Percentiles rank a stretch among this genome's conserved stretches.
Conservation (phyloP, 345 rosid genomes). For the Draba incana region DNA sequence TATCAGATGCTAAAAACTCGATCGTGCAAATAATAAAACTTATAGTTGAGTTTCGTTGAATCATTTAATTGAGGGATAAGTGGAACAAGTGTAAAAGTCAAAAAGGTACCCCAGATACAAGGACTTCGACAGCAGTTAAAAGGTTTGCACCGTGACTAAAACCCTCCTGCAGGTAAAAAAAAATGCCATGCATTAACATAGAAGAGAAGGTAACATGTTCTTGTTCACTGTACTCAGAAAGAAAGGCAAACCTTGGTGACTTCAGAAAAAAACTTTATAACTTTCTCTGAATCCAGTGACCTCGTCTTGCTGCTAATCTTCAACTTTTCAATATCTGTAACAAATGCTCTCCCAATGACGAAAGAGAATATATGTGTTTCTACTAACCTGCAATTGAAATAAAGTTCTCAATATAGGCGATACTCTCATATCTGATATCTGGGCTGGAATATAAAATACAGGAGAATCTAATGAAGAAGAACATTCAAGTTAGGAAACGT, state of each 20-base stretch:
- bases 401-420: slow-evolving; percentile 40
- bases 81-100: slow-evolving; percentile 22
- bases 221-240: slow-evolving; percentile 11
- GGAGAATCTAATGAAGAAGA: slow-evolving; percentile 16
- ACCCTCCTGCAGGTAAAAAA: slow-evolving; percentile 63
- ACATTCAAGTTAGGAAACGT: slow-evolving; percentile 9
- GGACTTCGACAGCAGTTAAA: slow-evolving; percentile 84
- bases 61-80: background rate
- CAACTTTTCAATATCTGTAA: slow-evolving; percentile 87
- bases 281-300: slow-evolving; percentile 67
- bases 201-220: slow-evolving; percentile 2
- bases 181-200: slow-evolving; percentile 27
- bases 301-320: slow-evolving; percentile 85
- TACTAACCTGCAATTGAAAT: slow-evolving; percentile 74
- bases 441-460: slow-evolving; percentile 1
- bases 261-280: slow-evolving; percentile 68
- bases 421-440: slow-evolving; percentile 28
- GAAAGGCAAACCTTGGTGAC: slow-evolving; percentile 62
- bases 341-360: slow-evolving; percentile 99
- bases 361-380: slow-evolving; percentile 96
- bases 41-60: background rate
- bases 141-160: slow-evolving; percentile 82
- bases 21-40: background rate
- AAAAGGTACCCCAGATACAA: slow-evolving; percentile 84
- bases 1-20: background rate